These are phyloP conservation scores for Basidioascus undulatus DNA, from an alignment of 768 basidiomycete genomes.

Conservation along the genomic window DNA sequence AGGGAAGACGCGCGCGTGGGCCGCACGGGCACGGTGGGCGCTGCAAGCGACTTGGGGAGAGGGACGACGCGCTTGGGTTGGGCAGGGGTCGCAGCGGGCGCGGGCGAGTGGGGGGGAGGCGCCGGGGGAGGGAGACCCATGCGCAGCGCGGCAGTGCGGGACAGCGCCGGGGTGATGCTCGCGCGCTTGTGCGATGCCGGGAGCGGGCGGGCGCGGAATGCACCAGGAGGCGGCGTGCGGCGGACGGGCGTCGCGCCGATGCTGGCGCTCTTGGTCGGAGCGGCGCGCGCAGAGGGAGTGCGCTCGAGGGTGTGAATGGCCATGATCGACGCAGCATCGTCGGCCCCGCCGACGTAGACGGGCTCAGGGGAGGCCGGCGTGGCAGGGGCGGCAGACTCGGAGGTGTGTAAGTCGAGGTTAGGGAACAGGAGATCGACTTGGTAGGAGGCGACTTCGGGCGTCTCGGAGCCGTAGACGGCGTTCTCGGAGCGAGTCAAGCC, in stretches of 20 bases:
- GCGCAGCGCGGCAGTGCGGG: slow-evolving; percentile 16
- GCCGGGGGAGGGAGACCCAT: slow-evolving; percentile 28
- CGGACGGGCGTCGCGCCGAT: too few relatives aligned
- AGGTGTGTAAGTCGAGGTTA: too few relatives aligned
- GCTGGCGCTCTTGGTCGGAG: too few relatives aligned
- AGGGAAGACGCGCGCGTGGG: slow-evolving; percentile 9
- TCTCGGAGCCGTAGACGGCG: slow-evolving; percentile 46
- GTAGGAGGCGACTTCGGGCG: slow-evolving; percentile 42
- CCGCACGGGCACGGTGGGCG: slow-evolving; percentile 8
- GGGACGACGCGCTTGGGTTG: slow-evolving; percentile 29
- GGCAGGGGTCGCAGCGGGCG: slow-evolving; percentile 42
- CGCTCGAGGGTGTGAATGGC: not conserved
- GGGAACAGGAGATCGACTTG: slow-evolving; percentile 56
- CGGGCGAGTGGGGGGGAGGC: slow-evolving; percentile 24
- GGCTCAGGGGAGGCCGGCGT: slow-evolving; percentile 47
- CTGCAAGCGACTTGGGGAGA: too few relatives aligned
- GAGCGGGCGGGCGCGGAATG: slow-evolving; percentile 42
- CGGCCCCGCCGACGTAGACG: slow-evolving; percentile 15
- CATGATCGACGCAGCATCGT: not conserved
- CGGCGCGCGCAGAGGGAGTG: not conserved
- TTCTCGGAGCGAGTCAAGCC: slow-evolving; percentile 33
- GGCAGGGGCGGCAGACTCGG: slow-evolving; percentile 60
- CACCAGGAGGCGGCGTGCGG: too few relatives aligned
- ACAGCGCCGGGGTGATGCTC: not conserved
- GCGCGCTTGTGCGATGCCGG: slow-evolving; percentile 30